Conservation (phyloP, 805 yeast species). For the Zygotorulaspora danielsina region DNA sequence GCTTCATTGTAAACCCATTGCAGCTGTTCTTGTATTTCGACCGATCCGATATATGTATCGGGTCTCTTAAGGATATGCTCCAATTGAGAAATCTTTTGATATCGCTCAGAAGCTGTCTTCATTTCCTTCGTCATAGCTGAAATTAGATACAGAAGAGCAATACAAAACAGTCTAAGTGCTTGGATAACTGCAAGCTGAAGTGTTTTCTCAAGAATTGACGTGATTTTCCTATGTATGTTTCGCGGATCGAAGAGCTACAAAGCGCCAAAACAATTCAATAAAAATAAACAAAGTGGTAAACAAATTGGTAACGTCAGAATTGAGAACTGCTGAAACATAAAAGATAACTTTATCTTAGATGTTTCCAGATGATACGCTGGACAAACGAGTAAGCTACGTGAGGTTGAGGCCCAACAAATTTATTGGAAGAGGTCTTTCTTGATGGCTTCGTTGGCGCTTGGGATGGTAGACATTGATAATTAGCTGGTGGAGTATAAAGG, state of each 20-base stretch:
- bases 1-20: constrained; percentile 84
- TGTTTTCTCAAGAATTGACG: too few species aligned
- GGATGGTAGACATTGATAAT: too few species aligned
- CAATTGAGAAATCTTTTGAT: constrained; percentile 89
- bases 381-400: too few species aligned
- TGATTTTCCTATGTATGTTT: neutral
- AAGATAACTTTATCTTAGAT: too few species aligned
- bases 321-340: too few species aligned
- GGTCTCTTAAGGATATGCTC: constrained; percentile 97
- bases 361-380: too few species aligned
- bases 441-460: too few species aligned
- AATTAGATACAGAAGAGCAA: neutral
- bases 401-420: too few species aligned
- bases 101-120: constrained; percentile 60
- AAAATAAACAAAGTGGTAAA: neutral
- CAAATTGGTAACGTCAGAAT: too few species aligned
- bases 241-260: neutral
- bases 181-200: neutral
- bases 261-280: too few species aligned
- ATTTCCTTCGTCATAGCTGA: constrained; percentile 16
- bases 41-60: constrained; percentile 94
- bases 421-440: too few species aligned
- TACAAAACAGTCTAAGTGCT: neutral
- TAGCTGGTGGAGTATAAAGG: too few species aligned
- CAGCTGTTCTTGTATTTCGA: constrained; percentile 70